Percentiles rank a stretch among this genome's conserved stretches.
phyloP scores from a whole-genome alignment of 306 rosid genomes.

The Trifolium dubium region DNA sequence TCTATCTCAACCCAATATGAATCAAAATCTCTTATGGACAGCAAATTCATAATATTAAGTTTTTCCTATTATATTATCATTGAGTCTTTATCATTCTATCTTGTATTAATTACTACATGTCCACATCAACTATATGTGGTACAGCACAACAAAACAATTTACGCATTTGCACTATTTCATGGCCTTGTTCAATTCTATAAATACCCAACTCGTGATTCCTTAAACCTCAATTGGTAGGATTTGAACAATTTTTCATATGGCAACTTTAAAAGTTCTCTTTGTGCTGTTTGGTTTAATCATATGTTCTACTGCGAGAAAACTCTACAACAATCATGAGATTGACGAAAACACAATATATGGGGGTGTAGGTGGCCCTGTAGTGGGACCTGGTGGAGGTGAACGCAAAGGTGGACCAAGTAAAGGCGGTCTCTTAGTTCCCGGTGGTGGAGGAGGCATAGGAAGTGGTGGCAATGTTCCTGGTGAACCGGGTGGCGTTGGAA shows the following conservation, averaged over 20 bases:
- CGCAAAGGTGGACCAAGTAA: background rate
- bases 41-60: background rate
- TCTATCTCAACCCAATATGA: background rate
- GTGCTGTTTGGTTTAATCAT: conserved; percentile 51
- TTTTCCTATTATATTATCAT: background rate
- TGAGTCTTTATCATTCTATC: background rate
- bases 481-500: background rate
- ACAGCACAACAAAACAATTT: conserved; percentile 9
- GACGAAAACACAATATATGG: background rate
- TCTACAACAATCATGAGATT: conserved; percentile 32
- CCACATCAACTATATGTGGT: background rate
- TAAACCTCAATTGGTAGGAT: conserved; percentile 6
- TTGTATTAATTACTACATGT: background rate
- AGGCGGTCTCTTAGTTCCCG: background rate
- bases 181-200: conserved; percentile 36
- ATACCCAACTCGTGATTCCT: conserved; percentile 36
- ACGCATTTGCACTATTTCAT: conserved; percentile 34
- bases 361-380: conserved; percentile 5
- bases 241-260: conserved; percentile 44
- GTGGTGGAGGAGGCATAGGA: background rate
- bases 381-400: background rate
- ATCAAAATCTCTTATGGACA: background rate
- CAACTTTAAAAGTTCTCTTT: conserved; percentile 42
- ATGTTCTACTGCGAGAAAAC: conserved; percentile 51
- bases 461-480: background rate